Evolutionary conservation across 768 basidiomycete genomes (phyloP).

Genomic region (Albatrellus ellisii): DNA sequence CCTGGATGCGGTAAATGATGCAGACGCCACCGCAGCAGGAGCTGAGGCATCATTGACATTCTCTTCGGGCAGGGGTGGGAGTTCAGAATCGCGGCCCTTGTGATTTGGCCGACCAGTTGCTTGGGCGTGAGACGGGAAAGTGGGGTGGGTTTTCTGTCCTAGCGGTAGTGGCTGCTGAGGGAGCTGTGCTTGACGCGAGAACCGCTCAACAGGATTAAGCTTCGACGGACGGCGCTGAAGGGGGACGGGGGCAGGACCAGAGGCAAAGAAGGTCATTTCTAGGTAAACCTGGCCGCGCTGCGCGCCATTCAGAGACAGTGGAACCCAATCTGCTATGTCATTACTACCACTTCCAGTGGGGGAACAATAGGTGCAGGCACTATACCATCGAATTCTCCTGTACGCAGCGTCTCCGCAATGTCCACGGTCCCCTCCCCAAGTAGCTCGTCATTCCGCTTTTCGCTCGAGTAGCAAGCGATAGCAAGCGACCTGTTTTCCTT

Average conservation of each 20-base stretch:
- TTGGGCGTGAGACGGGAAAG: background rate
- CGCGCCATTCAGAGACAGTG: conserved; percentile 41
- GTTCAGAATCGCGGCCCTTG: background rate
- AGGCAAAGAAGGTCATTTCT: conserved; percentile 85
- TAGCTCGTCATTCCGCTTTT: conserved; percentile 56
- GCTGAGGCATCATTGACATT: background rate
- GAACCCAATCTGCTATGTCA: conserved; percentile 47
- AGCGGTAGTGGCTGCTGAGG: background rate
- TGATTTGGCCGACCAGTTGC: background rate
- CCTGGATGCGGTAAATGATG: no score
- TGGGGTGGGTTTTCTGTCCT: background rate
- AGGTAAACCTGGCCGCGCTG: conserved; percentile 79
- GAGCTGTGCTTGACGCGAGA: conserved; percentile 6
- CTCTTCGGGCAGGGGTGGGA: background rate
- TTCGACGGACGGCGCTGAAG: conserved; percentile 21
- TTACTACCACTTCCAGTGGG: conserved; percentile 14
- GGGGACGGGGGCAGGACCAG: conserved; percentile 38
- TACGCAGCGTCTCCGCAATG: conserved; percentile 65
- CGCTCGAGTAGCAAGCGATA: conserved; percentile 72
- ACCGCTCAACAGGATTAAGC: conserved; percentile 10
- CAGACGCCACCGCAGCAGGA: background rate
- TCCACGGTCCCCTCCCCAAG: conserved; percentile 69
- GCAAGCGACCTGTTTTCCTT: conserved; percentile 51
- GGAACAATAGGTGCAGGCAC: conserved; percentile 20
- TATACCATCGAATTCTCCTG: conserved; percentile 93